Evolutionary conservation across 1,284 basidiomycete species (phyloP).

Genomic region (Apiotrichum sp.): DNA sequence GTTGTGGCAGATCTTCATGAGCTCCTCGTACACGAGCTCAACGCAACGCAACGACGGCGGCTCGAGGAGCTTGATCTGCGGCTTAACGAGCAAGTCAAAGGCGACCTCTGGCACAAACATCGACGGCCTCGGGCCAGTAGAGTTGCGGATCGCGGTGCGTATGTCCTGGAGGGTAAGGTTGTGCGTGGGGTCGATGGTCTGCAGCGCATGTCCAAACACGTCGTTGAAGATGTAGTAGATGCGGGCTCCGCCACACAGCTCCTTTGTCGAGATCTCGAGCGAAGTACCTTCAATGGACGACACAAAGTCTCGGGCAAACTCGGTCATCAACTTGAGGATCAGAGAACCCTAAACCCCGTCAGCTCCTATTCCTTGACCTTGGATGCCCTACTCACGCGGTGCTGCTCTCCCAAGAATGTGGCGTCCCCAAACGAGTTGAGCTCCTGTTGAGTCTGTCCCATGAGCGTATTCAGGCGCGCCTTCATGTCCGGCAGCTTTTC

Average conservation of each 20-base stretch:
- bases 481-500: conserved; percentile 99
- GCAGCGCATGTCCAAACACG: conserved; percentile 87
- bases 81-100: conserved; percentile 95
- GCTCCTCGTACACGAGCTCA: conserved; percentile 96
- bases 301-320: conserved; percentile 95
- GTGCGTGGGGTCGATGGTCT: conserved; percentile 81
- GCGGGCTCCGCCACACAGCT: conserved; percentile 93
- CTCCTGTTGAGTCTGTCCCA: conserved; percentile 99
- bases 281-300: conserved; percentile 98
- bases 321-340: conserved; percentile 94
- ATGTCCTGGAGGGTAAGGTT: conserved; percentile 94
- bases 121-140: conserved; percentile 91
- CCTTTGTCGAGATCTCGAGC: conserved; percentile 94
- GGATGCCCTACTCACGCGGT: conserved; percentile 54
- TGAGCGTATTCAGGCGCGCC: conserved; percentile 91
- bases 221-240: conserved; percentile 99
- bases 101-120: conserved; percentile 96
- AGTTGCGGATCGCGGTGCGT: conserved; percentile 95
- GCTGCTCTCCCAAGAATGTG: conserved; percentile 84
- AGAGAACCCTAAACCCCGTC: conserved; percentile 65
- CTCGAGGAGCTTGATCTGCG: conserved; percentile 95
- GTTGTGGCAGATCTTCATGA: conserved; percentile 99
- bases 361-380: background rate
- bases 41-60: conserved; percentile 91
- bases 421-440: conserved; percentile 93